Evolutionary conservation across 805 yeast species (phyloP).

Genomic region (Saccharomycopsis babjevae): DNA sequence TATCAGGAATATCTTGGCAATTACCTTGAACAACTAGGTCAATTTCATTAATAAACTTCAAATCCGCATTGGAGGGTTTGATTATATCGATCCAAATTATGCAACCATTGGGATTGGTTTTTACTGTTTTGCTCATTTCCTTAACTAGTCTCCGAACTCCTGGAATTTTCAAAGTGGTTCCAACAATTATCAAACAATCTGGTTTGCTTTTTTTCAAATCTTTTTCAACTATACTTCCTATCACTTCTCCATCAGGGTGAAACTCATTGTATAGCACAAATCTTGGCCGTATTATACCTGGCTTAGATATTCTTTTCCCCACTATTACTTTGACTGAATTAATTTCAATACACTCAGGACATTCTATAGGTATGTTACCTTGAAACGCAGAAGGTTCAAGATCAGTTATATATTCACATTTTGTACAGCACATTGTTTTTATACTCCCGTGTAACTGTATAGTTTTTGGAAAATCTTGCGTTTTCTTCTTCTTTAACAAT

Average conservation of each 20-base stretch:
- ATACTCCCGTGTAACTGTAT: conserved; percentile 83
- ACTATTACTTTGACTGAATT: conserved; percentile 46
- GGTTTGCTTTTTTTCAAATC: conserved; percentile 53
- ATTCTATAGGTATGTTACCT: conserved; percentile 30
- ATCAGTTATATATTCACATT: conserved; percentile 51
- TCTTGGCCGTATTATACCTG: conserved; percentile 54
- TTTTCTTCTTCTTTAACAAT: neutral
- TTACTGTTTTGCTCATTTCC: conserved; percentile 36
- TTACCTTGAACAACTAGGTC: conserved; percentile 57
- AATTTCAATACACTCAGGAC: conserved; percentile 55
- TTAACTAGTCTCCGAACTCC: conserved; percentile 54
- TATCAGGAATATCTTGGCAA: conserved; percentile 34
- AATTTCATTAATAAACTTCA: conserved; percentile 39
- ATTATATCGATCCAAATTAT: conserved; percentile 55
- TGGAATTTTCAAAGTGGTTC: conserved; percentile 77
- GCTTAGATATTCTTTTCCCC: conserved; percentile 55
- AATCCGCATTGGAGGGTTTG: conserved; percentile 39
- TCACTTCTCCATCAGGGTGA: conserved; percentile 82
- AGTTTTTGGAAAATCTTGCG: conserved; percentile 40
- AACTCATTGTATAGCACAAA: conserved; percentile 63
- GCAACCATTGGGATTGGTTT: conserved; percentile 38
- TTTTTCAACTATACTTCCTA: conserved; percentile 60
- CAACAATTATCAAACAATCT: conserved; percentile 72
- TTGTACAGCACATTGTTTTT: conserved; percentile 61
- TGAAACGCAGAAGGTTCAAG: conserved; percentile 45